Base-by-base conservation (phyloP, 352 stramenopile species). In the Globisporangium polare region DNA sequence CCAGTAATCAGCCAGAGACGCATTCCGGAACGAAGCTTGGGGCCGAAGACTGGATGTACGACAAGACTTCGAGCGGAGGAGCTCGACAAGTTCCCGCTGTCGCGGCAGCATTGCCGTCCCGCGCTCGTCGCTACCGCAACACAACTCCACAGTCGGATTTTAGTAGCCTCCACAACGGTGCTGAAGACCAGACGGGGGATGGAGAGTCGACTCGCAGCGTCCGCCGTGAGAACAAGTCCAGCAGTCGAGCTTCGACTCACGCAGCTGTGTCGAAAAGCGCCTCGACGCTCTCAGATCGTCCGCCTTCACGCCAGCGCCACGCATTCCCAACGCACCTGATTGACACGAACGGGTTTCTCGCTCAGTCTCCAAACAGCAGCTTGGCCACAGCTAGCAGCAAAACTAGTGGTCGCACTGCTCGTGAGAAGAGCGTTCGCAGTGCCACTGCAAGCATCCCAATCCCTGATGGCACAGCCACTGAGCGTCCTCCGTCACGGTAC, bases 271-370 rank as follows among this genome's bases (percentile, higher is more conserved):
- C 53, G 18, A 35, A 46, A n/a, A 12, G 37, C 6, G 6, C 53
- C 20, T 33, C 53, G 15, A 46, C n/a, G 17, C 20, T 46, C 5
- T 60, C 18, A 2, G 71, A 89, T 61, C 83, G 83, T 0, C 85
- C 85, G 3, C 85, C 85, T 2, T 92, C 85, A 0, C 78, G 85
- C 4, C 85, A 94, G 53, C 61, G 80, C 0, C 83, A 92, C 45
- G 85, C 85, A 0, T 94, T 94, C 46, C 85, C 85, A 0, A 94
- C 79, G 0, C 73, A 94, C 58, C 67, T 94, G 13, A 78, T 92
- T 2, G 85, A 91, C 33, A 56, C 69, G 0, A 83, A 66, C 18
- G 66, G 61, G 0, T 76, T 80, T 18, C 46, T 70, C 7, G 67
- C 65, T 3, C 60, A 58, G 5, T 22, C 57, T 8, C 5, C 45